Evolutionary conservation across 805 yeast genomes (phyloP).

Genomic region (Candida andamanensis): DNA sequence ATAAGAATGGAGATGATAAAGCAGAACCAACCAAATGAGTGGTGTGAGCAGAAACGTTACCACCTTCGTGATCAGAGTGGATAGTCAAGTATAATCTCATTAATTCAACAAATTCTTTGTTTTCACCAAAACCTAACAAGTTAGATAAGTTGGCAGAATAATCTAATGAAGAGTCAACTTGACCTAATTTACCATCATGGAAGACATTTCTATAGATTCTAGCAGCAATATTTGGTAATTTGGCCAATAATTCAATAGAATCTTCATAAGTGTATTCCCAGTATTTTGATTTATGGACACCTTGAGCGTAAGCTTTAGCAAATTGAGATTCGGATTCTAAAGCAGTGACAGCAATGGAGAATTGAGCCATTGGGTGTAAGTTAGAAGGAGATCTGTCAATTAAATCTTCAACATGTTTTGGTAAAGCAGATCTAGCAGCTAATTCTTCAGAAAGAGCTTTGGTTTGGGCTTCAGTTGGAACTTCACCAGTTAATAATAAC

Average conservation of each 20-base stretch:
- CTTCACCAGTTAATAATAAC: slow-evolving; percentile 70
- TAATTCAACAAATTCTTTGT: slow-evolving; percentile 60
- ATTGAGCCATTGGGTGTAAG: slow-evolving; percentile 82
- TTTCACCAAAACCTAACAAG: slow-evolving; percentile 55
- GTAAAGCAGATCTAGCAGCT: slow-evolving; percentile 61
- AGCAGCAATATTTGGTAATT: slow-evolving; percentile 71
- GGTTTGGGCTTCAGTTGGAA: slow-evolving; percentile 59
- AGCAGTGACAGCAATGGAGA: slow-evolving; percentile 70
- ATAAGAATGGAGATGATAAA: slow-evolving; percentile 67
- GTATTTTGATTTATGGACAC: slow-evolving; percentile 63
- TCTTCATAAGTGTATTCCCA: slow-evolving; percentile 78
- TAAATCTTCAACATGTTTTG: slow-evolving; percentile 56
- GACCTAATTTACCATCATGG: slow-evolving; percentile 54
- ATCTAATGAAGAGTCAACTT: slow-evolving; percentile 50
- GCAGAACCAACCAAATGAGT: slow-evolving; percentile 83
- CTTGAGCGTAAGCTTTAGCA: slow-evolving; percentile 67
- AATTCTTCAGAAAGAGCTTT: slow-evolving; percentile 53
- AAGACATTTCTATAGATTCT: slow-evolving; percentile 63
- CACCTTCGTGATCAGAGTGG: slow-evolving; percentile 83
- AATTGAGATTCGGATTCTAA: slow-evolving; percentile 67
- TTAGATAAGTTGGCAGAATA: slow-evolving; percentile 70
- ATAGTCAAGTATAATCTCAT: slow-evolving; percentile 68
- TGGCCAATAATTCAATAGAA: slow-evolving; percentile 62
- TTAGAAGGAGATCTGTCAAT: slow-evolving; percentile 60
- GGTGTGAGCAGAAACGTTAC: slow-evolving; percentile 77